phyloP scores from a whole-genome alignment of 352 stramenopile genomes.

The Globisporangium abappressorium region DNA sequence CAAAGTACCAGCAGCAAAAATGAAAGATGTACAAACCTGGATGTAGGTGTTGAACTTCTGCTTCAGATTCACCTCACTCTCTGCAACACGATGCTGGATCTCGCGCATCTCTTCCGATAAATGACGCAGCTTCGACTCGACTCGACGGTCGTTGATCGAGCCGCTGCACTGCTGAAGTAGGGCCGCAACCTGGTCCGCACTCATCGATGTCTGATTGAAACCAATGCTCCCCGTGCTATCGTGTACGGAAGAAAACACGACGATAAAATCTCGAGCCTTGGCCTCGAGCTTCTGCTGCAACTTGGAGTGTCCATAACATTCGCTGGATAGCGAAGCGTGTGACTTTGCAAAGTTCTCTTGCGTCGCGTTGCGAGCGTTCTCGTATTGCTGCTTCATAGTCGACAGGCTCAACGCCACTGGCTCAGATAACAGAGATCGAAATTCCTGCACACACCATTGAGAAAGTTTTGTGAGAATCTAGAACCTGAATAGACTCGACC shows the following conservation, averaged over 20 bases:
- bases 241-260: conserved; percentile 28
- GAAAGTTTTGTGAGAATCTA: neutral
- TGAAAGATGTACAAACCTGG: conserved; percentile 30
- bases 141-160: conserved; percentile 25
- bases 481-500: neutral
- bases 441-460: conserved; percentile 42
- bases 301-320: conserved; percentile 43
- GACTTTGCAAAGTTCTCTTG: conserved; percentile 66
- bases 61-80: conserved; percentile 36
- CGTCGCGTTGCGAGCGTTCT: conserved; percentile 43
- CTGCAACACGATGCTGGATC: conserved; percentile 31
- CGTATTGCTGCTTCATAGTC: conserved; percentile 82
- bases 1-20: neutral
- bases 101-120: conserved; percentile 43
- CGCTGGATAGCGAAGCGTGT: conserved; percentile 43
- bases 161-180: conserved; percentile 26
- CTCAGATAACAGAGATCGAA: conserved; percentile 67
- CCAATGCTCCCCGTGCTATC: conserved; percentile 20
- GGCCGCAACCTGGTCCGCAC: conserved; percentile 26
- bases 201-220: conserved; percentile 24
- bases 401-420: conserved; percentile 65
- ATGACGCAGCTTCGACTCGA: conserved; percentile 46
- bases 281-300: conserved; percentile 60
- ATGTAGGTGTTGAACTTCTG: conserved; percentile 52
- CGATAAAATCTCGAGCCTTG: conserved; percentile 44